Conservation (phyloP, 192 early-diverging fungal species). For the Umbelopsis ramanniana region DNA sequence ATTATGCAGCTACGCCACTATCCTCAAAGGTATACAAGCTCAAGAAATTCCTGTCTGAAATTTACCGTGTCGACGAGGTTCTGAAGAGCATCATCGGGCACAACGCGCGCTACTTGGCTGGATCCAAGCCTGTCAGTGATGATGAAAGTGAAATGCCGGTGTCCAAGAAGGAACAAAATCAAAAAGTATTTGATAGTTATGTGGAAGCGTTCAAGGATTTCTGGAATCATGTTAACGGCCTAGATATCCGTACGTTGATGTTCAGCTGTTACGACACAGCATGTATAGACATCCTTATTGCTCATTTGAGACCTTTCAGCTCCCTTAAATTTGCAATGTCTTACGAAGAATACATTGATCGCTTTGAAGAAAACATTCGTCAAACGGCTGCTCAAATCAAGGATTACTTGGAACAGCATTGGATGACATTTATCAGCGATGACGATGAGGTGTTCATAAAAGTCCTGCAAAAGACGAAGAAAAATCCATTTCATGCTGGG, state of each 20-base stretch:
- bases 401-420: slow-evolving; percentile 13
- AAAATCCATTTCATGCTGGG: slow-evolving; percentile 4
- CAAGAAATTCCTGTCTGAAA: slow-evolving; percentile 46
- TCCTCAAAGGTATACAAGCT: slow-evolving; percentile 57
- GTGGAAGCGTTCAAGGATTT: slow-evolving; percentile 30
- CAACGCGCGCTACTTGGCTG: slow-evolving; percentile 6
- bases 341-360: slow-evolving; percentile 15
- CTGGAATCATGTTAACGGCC: slow-evolving; percentile 32
- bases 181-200: not conserved
- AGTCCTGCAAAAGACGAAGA: slow-evolving; percentile 22
- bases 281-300: slow-evolving; percentile 49
- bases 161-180: slow-evolving; percentile 13
- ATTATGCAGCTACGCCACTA: slow-evolving; percentile 38
- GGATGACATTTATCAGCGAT: slow-evolving; percentile 31
- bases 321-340: slow-evolving; percentile 12
- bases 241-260: slow-evolving; percentile 32
- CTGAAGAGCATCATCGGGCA: slow-evolving; percentile 36
- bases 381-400: not conserved
- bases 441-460: slow-evolving; percentile 36
- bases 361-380: slow-evolving; percentile 5
- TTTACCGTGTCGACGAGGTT: slow-evolving; percentile 53
- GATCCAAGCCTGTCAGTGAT: slow-evolving; percentile 9
- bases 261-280: slow-evolving; percentile 54
- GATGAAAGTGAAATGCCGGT: not conserved
- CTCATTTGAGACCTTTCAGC: slow-evolving; percentile 12